Evolutionary conservation across 306 rosid genomes (phyloP).

Genomic region (Cucumis sativus): Cucumber_9930_V3 NC_026657.2:27312001-27312500

Average conservation of each 20-base stretch:
- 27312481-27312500: slow-evolving; percentile 26
- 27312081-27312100: slow-evolving; percentile 33
- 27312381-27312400: slow-evolving; percentile 8
- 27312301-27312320: slow-evolving; percentile 81
- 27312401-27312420: slow-evolving; percentile 24
- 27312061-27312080: slow-evolving; percentile 12
- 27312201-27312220: background rate
- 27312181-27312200: background rate
- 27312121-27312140: slow-evolving; percentile 80
- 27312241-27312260: slow-evolving; percentile 44
- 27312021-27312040: background rate
- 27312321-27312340: slow-evolving; percentile 90
- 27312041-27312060: background rate
- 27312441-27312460: slow-evolving; percentile 86
- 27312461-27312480: slow-evolving; percentile 97
- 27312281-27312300: slow-evolving; percentile 77
- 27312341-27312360: background rate
- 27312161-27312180: slow-evolving; percentile 64
- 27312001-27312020: background rate
- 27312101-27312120: slow-evolving; percentile 59
- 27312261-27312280: slow-evolving; percentile 66
- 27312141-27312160: slow-evolving; percentile 52
- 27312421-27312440: slow-evolving; percentile 71
- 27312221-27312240: background rate
- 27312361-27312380: slow-evolving; percentile 7